These are phyloP conservation scores for Candida odintsovae DNA, from an alignment of 805 yeast species.

Conservation along the genomic window DNA sequence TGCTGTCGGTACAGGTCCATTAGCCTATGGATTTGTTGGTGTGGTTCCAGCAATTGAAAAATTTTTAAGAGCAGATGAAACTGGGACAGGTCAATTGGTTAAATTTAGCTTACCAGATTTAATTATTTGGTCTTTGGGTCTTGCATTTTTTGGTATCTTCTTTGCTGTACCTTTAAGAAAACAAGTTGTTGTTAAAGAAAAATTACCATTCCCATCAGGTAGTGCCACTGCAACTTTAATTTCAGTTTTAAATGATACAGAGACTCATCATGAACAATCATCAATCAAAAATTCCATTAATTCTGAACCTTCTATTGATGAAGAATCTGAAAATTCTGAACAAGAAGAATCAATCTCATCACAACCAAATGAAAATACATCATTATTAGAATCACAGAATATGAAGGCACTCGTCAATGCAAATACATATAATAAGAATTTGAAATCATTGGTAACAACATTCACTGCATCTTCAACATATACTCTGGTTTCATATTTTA, in stretches of 20 bases:
- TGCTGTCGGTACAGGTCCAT: slow-evolving; percentile 96
- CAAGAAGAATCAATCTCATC: neutral
- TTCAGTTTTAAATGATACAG: slow-evolving; percentile 75
- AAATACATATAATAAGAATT: slow-evolving; percentile 46
- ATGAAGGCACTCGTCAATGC: slow-evolving; percentile 23
- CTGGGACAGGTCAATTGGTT: slow-evolving; percentile 44
- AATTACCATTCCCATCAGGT: slow-evolving; percentile 90
- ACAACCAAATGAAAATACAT: slow-evolving; percentile 8
- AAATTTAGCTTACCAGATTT: slow-evolving; percentile 44
- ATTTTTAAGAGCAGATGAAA: slow-evolving; percentile 71
- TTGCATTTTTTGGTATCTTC: slow-evolving; percentile 93
- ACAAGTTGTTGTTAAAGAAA: slow-evolving; percentile 83
- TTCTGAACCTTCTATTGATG: slow-evolving; percentile 13
- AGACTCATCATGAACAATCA: slow-evolving; percentile 26
- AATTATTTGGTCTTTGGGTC: slow-evolving; percentile 75
- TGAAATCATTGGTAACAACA: slow-evolving; percentile 52
- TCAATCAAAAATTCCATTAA: slow-evolving; percentile 9
- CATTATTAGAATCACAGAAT: slow-evolving; percentile 26
- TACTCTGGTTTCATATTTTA: slow-evolving; percentile 64
- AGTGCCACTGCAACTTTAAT: slow-evolving; percentile 93
- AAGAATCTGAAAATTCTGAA: slow-evolving; percentile 11
- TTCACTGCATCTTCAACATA: slow-evolving; percentile 66
- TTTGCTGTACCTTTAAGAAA: slow-evolving; percentile 85
- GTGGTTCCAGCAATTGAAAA: slow-evolving; percentile 94
- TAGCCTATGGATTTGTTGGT: slow-evolving; percentile 93